Conservation (phyloP, 2,329 filamentous ascomycete species). For the Verruconis gallopava region DNA sequence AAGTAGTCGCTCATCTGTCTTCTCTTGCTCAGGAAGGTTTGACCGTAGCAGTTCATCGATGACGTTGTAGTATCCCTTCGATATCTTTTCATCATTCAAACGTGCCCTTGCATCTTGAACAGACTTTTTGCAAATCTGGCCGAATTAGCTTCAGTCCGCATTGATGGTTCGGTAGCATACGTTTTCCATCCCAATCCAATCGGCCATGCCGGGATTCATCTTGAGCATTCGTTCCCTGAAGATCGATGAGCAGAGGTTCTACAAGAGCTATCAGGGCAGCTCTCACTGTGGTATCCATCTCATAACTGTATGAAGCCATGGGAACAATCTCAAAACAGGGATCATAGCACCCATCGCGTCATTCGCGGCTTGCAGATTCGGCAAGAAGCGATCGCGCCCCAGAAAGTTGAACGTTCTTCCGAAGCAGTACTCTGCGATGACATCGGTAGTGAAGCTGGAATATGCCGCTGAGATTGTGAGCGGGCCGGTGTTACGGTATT, state of each 20-base stretch:
- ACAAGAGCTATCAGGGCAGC: constrained; percentile 17
- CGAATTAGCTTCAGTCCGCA: neutral
- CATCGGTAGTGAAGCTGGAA: constrained; percentile 14
- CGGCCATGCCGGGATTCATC: neutral
- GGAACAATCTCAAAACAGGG: neutral
- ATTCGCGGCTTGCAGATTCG: constrained; percentile 4
- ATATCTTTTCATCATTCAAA: neutral
- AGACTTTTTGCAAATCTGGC: neutral
- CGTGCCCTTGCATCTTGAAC: neutral
- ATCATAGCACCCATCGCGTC: neutral
- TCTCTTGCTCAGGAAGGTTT: constrained; percentile 13
- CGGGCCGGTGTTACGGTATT: neutral
- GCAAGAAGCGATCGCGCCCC: constrained; percentile 12
- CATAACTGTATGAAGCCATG: neutral
- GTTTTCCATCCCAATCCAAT: neutral
- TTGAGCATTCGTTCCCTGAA: neutral
- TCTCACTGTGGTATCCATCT: neutral
- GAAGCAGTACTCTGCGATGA: constrained; percentile 14
- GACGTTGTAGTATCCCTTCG: constrained; percentile 1
- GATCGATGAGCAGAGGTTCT: constrained; percentile 14
- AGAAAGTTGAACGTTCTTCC: constrained; percentile 14
- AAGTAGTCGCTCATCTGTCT: constrained; percentile 17
- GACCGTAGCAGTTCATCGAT: constrained; percentile 2
- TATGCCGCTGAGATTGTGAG: constrained; percentile 3
- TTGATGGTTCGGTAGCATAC: constrained; percentile 12